Evolutionary conservation across 257 asterid species (phyloP).

Genomic region (Handroanthus guayacan): DNA sequence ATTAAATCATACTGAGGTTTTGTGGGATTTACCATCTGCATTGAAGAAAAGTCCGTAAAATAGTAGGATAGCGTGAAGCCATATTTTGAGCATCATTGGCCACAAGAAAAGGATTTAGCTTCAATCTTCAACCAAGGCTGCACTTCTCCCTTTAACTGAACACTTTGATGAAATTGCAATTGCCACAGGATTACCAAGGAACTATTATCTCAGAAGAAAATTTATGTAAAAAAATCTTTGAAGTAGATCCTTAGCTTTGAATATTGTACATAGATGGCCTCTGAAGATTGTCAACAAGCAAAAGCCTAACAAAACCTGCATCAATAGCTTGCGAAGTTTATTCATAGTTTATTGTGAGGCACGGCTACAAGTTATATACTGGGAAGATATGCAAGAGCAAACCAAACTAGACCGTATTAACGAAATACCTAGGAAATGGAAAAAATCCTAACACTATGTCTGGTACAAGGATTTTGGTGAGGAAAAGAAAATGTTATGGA

Average conservation of each 20-base stretch:
- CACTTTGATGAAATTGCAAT: constrained; percentile 14
- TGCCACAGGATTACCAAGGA: background rate
- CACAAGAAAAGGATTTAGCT: constrained; percentile 26
- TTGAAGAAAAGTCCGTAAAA: constrained; percentile 46
- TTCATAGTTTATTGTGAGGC: background rate
- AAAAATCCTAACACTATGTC: too few relatives aligned
- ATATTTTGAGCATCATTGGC: constrained; percentile 53
- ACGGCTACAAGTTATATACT: background rate
- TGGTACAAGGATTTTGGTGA: too few relatives aligned
- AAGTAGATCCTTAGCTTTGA: constrained; percentile 24
- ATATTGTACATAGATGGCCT: constrained; percentile 3
- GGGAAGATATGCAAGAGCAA: too few relatives aligned
- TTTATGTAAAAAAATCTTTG: background rate
- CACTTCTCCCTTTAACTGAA: constrained; percentile 30
- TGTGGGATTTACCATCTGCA: constrained; percentile 47
- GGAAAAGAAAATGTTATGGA: too few relatives aligned
- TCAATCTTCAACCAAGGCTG: constrained; percentile 28
- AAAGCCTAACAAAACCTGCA: constrained; percentile 33
- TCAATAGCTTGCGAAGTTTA: background rate
- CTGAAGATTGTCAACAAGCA: constrained; percentile 15
- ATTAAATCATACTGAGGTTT: constrained; percentile 30
- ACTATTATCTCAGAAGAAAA: background rate
- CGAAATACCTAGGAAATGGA: too few relatives aligned
- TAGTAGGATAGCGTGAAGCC: constrained; percentile 55
- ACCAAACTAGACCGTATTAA: too few relatives aligned